These are phyloP conservation scores for Musa itinerans DNA, from an alignment of 176 grass and related monocot species.

Conservation along the genomic window DNA sequence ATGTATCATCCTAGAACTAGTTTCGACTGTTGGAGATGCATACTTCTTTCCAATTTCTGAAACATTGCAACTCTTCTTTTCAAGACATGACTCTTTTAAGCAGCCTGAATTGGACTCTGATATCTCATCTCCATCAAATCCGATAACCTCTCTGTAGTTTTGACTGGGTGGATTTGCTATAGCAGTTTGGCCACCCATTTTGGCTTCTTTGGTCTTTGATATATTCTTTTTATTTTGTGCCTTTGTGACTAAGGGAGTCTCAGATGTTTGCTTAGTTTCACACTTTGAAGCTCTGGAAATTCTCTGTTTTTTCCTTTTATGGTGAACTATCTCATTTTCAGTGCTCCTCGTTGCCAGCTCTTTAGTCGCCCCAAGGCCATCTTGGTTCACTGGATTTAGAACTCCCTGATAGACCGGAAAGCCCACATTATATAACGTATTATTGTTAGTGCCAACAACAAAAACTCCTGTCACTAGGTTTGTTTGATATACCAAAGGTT, in stretches of 20 bases:
- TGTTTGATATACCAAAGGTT: slow-evolving; percentile 41
- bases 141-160: slow-evolving; percentile 6
- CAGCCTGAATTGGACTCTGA: not conserved
- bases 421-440: slow-evolving; percentile 21
- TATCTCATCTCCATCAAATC: slow-evolving; percentile 11
- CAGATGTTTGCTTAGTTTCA: slow-evolving; percentile 25
- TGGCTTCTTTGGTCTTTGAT: slow-evolving; percentile 22
- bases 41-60: not conserved
- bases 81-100: slow-evolving; percentile 12
- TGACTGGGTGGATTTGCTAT: slow-evolving; percentile 13
- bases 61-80: not conserved
- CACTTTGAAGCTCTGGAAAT: slow-evolving; percentile 13
- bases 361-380: slow-evolving; percentile 8
- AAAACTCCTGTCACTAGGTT: slow-evolving; percentile 60
- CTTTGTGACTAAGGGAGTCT: slow-evolving; percentile 26
- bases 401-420: slow-evolving; percentile 43
- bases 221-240: slow-evolving; percentile 30
- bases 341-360: slow-evolving; percentile 10
- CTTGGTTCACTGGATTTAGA: slow-evolving; percentile 24
- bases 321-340: slow-evolving; percentile 5
- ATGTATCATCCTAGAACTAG: not conserved
- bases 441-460: slow-evolving; percentile 33
- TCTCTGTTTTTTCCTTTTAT: slow-evolving; percentile 2
- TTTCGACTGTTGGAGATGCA: not conserved
- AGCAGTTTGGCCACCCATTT: slow-evolving; percentile 22